These are phyloP conservation scores for Podospora appendiculata DNA, from an alignment of 495 filamentous ascomycete genomes.

Conservation along the genomic window DNA sequence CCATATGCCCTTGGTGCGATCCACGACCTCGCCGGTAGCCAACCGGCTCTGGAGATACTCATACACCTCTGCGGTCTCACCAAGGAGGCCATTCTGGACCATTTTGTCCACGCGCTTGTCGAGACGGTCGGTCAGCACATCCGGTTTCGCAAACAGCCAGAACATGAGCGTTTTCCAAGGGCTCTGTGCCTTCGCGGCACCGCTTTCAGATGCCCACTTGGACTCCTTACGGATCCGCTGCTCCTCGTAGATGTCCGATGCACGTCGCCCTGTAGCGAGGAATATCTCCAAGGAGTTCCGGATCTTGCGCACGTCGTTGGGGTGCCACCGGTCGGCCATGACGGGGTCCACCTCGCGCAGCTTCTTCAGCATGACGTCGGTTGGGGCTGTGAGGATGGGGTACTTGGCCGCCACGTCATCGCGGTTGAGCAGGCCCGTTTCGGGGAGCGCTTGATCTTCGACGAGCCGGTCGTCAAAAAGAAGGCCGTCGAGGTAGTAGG, in stretches of 20 bases:
- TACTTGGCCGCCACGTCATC: conserved; percentile 41
- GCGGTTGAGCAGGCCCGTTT: conserved; percentile 13
- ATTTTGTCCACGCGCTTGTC: conserved; percentile 75
- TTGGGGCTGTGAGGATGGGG: conserved; percentile 63
- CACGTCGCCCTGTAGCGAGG: conserved; percentile 65
- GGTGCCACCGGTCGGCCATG: conserved; percentile 92
- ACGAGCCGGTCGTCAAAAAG: conserved; percentile 66
- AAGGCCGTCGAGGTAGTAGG: conserved; percentile 87
- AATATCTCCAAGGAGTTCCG: conserved; percentile 84
- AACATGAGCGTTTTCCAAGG: conserved; percentile 69
- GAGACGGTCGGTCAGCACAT: conserved; percentile 59
- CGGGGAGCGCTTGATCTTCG: conserved; percentile 30
- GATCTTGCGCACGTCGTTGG: conserved; percentile 85
- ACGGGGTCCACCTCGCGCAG: conserved; percentile 74
- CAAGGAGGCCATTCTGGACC: conserved; percentile 62
- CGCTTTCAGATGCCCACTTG: conserved; percentile 10
- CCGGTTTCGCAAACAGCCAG: conserved; percentile 73
- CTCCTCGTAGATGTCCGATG: conserved; percentile 82
- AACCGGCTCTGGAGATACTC: conserved; percentile 41
- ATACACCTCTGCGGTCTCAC: conserved; percentile 57
- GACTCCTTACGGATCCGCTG: conserved; percentile 41
- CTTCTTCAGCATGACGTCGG: conserved; percentile 61
- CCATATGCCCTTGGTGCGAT: conserved; percentile 80
- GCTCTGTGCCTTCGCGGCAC: conserved; percentile 4
- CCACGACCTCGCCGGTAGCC: conserved; percentile 45